Conservation (phyloP, 306 rosid genomes). For the Cicer cuneatum region DNA sequence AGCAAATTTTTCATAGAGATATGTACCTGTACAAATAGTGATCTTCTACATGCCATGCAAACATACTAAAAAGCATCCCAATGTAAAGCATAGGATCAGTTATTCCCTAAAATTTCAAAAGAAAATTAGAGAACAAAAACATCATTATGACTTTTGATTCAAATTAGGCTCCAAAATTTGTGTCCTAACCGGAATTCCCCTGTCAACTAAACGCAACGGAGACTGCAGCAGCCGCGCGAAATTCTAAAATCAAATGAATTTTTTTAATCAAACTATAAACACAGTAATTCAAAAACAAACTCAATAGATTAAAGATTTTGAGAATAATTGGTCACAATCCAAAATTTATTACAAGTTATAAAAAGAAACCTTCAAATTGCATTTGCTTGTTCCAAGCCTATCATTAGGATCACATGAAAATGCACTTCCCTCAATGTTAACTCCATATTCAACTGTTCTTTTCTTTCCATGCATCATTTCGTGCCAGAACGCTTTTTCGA, state of each 20-base stretch:
- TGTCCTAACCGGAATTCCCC: constrained; percentile 48
- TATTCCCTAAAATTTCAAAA: constrained; percentile 47
- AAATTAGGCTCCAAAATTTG: constrained; percentile 6
- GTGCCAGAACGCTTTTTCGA: constrained; percentile 54
- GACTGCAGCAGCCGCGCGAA: constrained; percentile 46
- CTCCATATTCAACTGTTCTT: constrained; percentile 51
- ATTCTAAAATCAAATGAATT: constrained; percentile 41
- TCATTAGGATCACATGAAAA: constrained; percentile 55
- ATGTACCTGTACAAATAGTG: constrained; percentile 53
- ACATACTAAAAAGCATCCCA: constrained; percentile 52
- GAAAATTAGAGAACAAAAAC: not conserved
- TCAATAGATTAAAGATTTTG: not conserved
- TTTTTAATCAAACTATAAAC: not conserved
- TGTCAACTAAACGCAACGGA: constrained; percentile 43
- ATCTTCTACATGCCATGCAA: constrained; percentile 63
- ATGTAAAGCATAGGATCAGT: constrained; percentile 57
- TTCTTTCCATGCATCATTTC: constrained; percentile 46
- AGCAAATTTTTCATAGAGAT: not conserved
- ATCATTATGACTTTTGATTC: not conserved
- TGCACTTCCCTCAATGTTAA: constrained; percentile 54
- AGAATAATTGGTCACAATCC: not conserved
- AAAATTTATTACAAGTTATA: not conserved
- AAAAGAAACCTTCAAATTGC: constrained; percentile 53
- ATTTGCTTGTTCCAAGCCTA: constrained; percentile 50
- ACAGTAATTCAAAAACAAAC: not conserved